Evolutionary conservation across 2,329 filamentous ascomycete species (phyloP).

Genomic region (Alternaria metachromatica): DNA sequence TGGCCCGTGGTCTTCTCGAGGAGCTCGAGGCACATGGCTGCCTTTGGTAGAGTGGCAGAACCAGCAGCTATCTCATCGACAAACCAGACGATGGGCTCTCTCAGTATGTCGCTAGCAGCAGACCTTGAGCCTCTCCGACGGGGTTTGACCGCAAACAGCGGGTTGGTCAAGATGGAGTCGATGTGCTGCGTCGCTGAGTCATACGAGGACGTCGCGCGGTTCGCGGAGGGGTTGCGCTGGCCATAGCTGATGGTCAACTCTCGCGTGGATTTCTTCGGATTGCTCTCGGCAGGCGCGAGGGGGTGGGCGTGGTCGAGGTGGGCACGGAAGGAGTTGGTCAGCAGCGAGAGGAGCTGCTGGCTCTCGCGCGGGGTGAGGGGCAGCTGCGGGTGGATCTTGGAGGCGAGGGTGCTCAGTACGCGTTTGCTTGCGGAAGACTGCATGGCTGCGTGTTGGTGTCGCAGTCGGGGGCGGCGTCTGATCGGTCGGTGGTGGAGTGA

Average conservation of each 20-base stretch:
- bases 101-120: slow-evolving; percentile 30
- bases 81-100: slow-evolving; percentile 52
- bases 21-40: slow-evolving; percentile 47
- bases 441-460: slow-evolving; percentile 50
- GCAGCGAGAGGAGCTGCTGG: slow-evolving; percentile 63
- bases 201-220: slow-evolving; percentile 42
- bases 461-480: slow-evolving; percentile 1
- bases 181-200: slow-evolving; percentile 55
- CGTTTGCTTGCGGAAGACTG: slow-evolving; percentile 56
- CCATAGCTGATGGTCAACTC: slow-evolving; percentile 11
- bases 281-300: slow-evolving; percentile 17
- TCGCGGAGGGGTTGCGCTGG: slow-evolving; percentile 12
- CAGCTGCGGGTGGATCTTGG: slow-evolving; percentile 60
- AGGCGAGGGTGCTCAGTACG: slow-evolving; percentile 52
- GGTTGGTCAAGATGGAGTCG: slow-evolving; percentile 59
- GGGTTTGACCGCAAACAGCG: slow-evolving; percentile 53
- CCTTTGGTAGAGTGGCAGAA: slow-evolving; percentile 47
- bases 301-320: slow-evolving; percentile 68
- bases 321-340: slow-evolving; percentile 68
- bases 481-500: background rate
- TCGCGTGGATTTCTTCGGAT: background rate
- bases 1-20: slow-evolving; percentile 28
- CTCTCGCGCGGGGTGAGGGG: slow-evolving; percentile 65
- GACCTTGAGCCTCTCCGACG: slow-evolving; percentile 35
- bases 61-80: slow-evolving; percentile 49